Evolutionary conservation across 441 rosid species (phyloP).

Genomic region (Gossypium gossypioides): DNA sequence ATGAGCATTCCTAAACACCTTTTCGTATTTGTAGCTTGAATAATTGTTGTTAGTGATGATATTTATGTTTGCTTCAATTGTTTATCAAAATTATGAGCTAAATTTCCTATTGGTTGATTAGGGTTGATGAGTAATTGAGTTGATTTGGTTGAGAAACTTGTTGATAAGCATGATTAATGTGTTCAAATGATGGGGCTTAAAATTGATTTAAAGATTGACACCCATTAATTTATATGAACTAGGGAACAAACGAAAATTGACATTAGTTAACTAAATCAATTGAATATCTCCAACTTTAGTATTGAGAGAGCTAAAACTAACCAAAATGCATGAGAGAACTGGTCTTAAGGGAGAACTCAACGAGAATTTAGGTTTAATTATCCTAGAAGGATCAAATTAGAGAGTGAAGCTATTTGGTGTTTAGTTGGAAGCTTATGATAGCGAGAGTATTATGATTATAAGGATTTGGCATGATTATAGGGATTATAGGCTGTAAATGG

Average conservation of each 20-base stretch:
- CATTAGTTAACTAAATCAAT: neutral
- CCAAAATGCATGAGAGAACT: neutral
- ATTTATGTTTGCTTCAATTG: neutral
- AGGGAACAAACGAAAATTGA: neutral
- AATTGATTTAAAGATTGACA: neutral
- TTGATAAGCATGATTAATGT: neutral
- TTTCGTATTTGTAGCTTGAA: neutral
- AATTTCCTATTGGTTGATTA: neutral
- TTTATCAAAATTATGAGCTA: neutral
- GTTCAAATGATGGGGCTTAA: neutral
- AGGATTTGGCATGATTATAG: neutral
- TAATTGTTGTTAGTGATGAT: neutral
- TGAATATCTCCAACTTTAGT: neutral
- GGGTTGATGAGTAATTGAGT: neutral
- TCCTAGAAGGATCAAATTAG: neutral
- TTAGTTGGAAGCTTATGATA: neutral
- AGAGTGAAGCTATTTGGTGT: neutral
- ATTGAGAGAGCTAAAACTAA: neutral
- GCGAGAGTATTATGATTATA: neutral
- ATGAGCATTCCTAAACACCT: neutral
- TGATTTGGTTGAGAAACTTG: neutral
- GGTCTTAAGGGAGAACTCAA: neutral
- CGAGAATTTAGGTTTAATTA: neutral
- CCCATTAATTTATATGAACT: neutral
- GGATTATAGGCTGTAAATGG: neutral